Percentiles rank a stretch among this genome's conserved stretches.
phyloP scores from a whole-genome alignment of 495 filamentous ascomycete species.

The Lophiostoma macrostomum region DNA sequence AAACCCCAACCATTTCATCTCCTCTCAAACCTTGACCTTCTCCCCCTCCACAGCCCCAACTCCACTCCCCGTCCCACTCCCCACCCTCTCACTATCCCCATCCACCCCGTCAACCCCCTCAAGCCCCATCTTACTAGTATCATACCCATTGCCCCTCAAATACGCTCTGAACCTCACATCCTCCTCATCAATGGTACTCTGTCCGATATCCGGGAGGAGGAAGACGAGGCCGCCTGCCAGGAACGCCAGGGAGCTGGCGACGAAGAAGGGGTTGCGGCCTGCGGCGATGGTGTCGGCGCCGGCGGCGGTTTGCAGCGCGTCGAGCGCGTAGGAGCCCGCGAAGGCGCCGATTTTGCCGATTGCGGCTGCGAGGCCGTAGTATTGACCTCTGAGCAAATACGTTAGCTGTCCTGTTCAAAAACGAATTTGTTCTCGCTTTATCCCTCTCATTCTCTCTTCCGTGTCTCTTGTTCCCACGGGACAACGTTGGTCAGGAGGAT shows the following conservation, averaged over 20 bases:
- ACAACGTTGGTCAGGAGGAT: too few relatives aligned
- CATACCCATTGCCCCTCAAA: constrained; percentile 65
- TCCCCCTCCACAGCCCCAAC: background rate
- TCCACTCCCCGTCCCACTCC: background rate
- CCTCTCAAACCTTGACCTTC: background rate
- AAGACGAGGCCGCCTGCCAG: constrained; percentile 36
- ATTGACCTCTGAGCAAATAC: constrained; percentile 68
- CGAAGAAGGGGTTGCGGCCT: constrained; percentile 67
- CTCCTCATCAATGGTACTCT: constrained; percentile 43
- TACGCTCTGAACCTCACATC: constrained; percentile 63
- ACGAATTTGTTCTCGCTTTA: too few relatives aligned
- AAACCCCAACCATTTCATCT: too few relatives aligned
- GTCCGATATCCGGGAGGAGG: constrained; percentile 40
- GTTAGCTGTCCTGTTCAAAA: too few relatives aligned
- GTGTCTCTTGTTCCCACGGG: too few relatives aligned
- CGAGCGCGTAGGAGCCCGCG: constrained; percentile 81
- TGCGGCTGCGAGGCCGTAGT: constrained; percentile 86
- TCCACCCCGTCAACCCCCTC: constrained; percentile 24
- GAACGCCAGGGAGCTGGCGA: constrained; percentile 37
- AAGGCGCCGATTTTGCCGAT: constrained; percentile 86
- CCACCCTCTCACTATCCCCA: background rate
- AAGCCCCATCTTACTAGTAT: constrained; percentile 63
- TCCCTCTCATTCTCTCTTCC: too few relatives aligned
- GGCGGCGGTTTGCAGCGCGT: constrained; percentile 63
- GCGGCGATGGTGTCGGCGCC: constrained; percentile 51